Evolutionary conservation across 306 rosid species (phyloP).

Genomic region (Lathyrus aphaca): DNA sequence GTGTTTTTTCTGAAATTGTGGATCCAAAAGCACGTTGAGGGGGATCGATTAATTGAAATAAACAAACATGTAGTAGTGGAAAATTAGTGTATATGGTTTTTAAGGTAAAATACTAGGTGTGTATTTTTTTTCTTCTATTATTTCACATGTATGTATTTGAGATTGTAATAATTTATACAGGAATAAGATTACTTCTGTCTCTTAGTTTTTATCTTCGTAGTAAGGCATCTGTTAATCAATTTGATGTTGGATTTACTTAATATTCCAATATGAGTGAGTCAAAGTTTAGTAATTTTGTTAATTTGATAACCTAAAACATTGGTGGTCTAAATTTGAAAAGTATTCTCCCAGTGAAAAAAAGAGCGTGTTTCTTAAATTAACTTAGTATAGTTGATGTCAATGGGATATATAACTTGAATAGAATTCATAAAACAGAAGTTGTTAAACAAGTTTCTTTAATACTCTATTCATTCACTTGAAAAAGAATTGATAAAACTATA

Average conservation of each 20-base stretch:
- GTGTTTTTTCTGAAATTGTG: constrained; percentile 41
- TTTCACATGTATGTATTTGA: not conserved
- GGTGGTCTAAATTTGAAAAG: too few relatives aligned
- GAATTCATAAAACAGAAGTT: too few relatives aligned
- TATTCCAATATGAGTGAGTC: not conserved
- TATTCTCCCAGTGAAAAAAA: too few relatives aligned
- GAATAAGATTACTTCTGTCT: not conserved
- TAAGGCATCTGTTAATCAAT: not conserved
- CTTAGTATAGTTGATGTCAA: too few relatives aligned
- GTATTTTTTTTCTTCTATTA: not conserved
- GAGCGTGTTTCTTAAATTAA: too few relatives aligned
- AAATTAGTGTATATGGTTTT: not conserved
- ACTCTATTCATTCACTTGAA: too few relatives aligned
- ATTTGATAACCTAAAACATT: too few relatives aligned
- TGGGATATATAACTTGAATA: too few relatives aligned
- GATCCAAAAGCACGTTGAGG: constrained; percentile 41
- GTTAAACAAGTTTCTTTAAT: too few relatives aligned
- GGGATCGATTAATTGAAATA: not conserved
- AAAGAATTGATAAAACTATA: too few relatives aligned
- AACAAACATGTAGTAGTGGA: not conserved
- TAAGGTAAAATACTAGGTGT: not conserved
- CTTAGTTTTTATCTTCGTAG: too few relatives aligned
- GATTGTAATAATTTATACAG: not conserved
- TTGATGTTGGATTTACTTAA: not conserved
- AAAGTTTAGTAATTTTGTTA: not conserved